Conservation (phyloP, 306 rosid species). For the Aeschynomene evenia region DNA sequence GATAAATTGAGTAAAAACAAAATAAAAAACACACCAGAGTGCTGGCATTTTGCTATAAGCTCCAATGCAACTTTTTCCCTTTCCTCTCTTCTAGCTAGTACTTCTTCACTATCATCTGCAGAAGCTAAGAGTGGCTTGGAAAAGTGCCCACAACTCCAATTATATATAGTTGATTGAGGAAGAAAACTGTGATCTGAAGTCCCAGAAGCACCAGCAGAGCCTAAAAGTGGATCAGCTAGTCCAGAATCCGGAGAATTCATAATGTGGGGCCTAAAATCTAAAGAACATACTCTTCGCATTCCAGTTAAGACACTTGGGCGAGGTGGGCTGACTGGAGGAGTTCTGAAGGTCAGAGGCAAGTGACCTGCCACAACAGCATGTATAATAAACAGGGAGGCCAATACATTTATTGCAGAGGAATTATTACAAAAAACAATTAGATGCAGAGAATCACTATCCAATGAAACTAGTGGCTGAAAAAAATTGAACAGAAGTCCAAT, state of each 20-base stretch:
- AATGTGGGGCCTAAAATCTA: constrained; percentile 89
- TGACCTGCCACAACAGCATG: constrained; percentile 60
- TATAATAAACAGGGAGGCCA: constrained; percentile 12
- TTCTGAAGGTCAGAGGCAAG: constrained; percentile 83
- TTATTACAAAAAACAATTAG: background rate
- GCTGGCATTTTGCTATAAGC: constrained; percentile 89
- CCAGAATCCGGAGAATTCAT: constrained; percentile 89
- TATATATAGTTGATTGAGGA: constrained; percentile 89
- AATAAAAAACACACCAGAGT: constrained; percentile 59
- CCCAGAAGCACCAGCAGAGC: constrained; percentile 60
- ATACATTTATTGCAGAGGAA: background rate
- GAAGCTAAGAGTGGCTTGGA: constrained; percentile 84
- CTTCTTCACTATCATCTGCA: constrained; percentile 72
- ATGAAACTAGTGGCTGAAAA: no score
- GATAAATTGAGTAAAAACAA: background rate
- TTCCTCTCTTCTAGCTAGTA: constrained; percentile 82
- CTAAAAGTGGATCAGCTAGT: constrained; percentile 93
- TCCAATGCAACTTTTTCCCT: constrained; percentile 87
- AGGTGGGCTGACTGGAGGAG: constrained; percentile 99
- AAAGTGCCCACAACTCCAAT: constrained; percentile 97
- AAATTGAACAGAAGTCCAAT: no score
- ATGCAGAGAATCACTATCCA: constrained; percentile 12
- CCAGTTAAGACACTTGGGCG: constrained; percentile 75
- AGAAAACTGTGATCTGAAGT: constrained; percentile 83
- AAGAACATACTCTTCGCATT: constrained; percentile 90